phyloP scores from a whole-genome alignment of 805 yeast genomes.

The Saturnispora saitoi region DNA sequence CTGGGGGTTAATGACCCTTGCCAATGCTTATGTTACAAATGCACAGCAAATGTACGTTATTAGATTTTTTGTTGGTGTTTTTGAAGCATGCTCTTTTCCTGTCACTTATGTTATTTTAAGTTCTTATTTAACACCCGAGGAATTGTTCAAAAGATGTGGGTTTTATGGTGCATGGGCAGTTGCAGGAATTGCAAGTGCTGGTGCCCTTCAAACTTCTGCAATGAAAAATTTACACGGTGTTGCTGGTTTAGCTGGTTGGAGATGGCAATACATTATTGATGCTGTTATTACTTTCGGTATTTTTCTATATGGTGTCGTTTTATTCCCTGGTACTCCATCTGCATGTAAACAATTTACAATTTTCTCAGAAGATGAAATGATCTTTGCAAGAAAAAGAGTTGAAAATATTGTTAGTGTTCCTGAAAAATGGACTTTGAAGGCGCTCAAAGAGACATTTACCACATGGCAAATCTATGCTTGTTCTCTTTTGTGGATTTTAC shows the following conservation, averaged over 20 bases:
- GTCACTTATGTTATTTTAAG: slow-evolving; percentile 40
- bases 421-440: slow-evolving; percentile 35
- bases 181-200: slow-evolving; percentile 47
- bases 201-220: slow-evolving; percentile 53
- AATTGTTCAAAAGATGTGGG: slow-evolving; percentile 16
- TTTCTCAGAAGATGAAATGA: slow-evolving; percentile 34
- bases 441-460: slow-evolving; percentile 35
- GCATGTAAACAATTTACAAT: slow-evolving; percentile 28
- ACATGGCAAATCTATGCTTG: slow-evolving; percentile 32
- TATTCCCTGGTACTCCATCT: slow-evolving; percentile 46
- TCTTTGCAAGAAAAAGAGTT: slow-evolving; percentile 40
- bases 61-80: slow-evolving; percentile 52
- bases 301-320: slow-evolving; percentile 49
- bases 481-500: slow-evolving; percentile 18
- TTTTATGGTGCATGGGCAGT: slow-evolving; percentile 16
- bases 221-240: slow-evolving; percentile 39
- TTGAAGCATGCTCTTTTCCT: slow-evolving; percentile 57
- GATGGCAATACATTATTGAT: slow-evolving; percentile 67
- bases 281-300: slow-evolving; percentile 51
- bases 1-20: slow-evolving; percentile 26
- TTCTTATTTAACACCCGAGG: slow-evolving; percentile 12
- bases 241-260: slow-evolving; percentile 54
- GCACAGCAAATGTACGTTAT: slow-evolving; percentile 45
- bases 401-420: slow-evolving; percentile 26
- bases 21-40: slow-evolving; percentile 33